phyloP scores from a whole-genome alignment of 179 eudicot species.

The Pouteria campechiana region DNA sequence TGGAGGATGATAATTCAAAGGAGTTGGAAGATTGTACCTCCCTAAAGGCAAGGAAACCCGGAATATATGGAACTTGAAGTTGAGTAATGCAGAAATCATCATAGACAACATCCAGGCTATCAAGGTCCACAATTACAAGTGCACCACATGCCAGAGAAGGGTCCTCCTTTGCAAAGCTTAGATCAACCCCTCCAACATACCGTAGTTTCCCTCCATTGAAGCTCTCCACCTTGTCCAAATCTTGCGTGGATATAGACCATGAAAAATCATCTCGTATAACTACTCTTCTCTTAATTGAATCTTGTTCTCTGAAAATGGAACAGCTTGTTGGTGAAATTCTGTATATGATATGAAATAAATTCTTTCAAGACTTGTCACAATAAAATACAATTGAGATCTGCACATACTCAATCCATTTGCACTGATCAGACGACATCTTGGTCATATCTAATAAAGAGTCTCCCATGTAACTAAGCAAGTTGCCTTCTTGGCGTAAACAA shows the following conservation, averaged over 20 bases:
- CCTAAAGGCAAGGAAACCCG: slow-evolving; percentile 92
- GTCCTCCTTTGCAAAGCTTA: slow-evolving; percentile 72
- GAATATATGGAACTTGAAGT: slow-evolving; percentile 59
- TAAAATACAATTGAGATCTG: no score
- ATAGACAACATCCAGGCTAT: slow-evolving; percentile 44
- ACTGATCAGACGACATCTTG: no score
- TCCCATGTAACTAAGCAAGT: no score
- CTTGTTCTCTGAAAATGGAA: slow-evolving; percentile 52
- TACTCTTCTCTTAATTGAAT: slow-evolving; percentile 42
- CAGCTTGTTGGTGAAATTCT: no score
- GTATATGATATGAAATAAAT: no score
- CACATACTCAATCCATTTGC: no score
- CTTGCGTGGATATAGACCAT: slow-evolving; percentile 45
- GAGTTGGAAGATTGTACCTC: slow-evolving; percentile 32
- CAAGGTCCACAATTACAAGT: slow-evolving; percentile 61
- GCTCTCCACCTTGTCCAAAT: slow-evolving; percentile 4
- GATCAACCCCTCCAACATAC: slow-evolving; percentile 88
- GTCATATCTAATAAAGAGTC: no score
- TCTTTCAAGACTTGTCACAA: no score
- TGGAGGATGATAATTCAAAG: not conserved
- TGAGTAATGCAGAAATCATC: slow-evolving; percentile 44
- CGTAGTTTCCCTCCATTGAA: slow-evolving; percentile 29
- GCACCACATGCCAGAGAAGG: slow-evolving; percentile 73
- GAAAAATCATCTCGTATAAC: slow-evolving; percentile 50
- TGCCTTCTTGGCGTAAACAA: no score